Conservation (phyloP, 73 alveolate species). For the Blepharisma japonicum region DNA sequence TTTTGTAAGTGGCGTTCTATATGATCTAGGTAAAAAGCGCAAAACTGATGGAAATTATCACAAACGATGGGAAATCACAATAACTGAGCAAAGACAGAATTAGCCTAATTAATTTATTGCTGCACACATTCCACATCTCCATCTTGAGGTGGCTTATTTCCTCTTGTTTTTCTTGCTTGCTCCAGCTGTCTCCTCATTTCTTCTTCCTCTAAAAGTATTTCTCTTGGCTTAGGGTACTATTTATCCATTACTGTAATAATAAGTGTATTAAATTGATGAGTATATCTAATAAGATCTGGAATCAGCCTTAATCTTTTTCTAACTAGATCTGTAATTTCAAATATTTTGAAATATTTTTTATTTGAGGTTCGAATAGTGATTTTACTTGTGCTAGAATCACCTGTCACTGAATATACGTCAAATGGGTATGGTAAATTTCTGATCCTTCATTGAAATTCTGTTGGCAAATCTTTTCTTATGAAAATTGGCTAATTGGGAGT, state of each 20-base stretch:
- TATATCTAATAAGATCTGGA: conserved; percentile 77
- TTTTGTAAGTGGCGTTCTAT: no score
- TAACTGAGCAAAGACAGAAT: no score
- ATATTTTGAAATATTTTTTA: conserved; percentile 93
- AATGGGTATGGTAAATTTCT: conserved; percentile 93
- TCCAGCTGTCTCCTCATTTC: conserved; percentile 44
- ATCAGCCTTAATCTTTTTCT: conserved; percentile 75
- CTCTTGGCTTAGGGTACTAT: conserved; percentile 90
- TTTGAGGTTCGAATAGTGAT: conserved; percentile 91
- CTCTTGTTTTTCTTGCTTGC: conserved; percentile 45
- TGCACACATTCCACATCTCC: conserved; percentile 63
- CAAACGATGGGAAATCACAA: no score
- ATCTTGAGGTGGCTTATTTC: conserved; percentile 39
- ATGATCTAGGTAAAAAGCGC: no score
- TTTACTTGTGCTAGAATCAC: conserved; percentile 90
- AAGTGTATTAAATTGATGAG: conserved; percentile 84
- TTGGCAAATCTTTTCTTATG: conserved; percentile 91
- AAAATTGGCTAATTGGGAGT: conserved; percentile 77
- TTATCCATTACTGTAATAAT: conserved; percentile 64
- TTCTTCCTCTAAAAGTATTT: conserved; percentile 40
- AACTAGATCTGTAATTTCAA: conserved; percentile 93
- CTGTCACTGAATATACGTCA: conserved; percentile 81
- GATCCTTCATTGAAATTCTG: conserved; percentile 92
- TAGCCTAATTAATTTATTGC: conserved; percentile 30
- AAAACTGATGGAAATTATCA: no score